Conservation (phyloP, 768 basidiomycete species). For the Russula virescens region DNA sequence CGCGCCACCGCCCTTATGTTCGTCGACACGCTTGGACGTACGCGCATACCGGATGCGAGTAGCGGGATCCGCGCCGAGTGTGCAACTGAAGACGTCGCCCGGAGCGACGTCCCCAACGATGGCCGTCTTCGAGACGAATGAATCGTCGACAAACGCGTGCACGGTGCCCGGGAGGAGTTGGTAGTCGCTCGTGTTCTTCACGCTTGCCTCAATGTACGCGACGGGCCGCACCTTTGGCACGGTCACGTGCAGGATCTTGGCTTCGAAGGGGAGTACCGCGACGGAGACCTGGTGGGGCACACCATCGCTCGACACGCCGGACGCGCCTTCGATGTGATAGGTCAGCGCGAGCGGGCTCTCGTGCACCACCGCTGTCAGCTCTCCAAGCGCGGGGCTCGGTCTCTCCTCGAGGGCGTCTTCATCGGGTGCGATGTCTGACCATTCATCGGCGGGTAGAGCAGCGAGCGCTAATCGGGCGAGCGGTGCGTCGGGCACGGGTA, state of each 20-base stretch:
- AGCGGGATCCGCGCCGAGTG: constrained; percentile 40
- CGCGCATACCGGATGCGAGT: constrained; percentile 38
- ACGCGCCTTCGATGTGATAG: constrained; percentile 45
- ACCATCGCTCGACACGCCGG: constrained; percentile 51
- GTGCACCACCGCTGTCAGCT: constrained; percentile 41
- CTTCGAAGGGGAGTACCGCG: constrained; percentile 43
- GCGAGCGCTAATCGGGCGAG: too few species aligned
- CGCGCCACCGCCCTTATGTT: constrained; percentile 24
- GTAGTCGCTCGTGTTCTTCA: constrained; percentile 56
- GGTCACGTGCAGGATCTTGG: constrained; percentile 41
- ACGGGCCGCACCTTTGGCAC: constrained; percentile 45
- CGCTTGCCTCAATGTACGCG: constrained; percentile 41
- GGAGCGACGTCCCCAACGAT: constrained; percentile 45
- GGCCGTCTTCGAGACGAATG: constrained; percentile 49
- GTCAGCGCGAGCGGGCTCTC: constrained; percentile 50
- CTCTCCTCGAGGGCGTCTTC: not conserved
- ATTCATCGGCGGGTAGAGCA: not conserved
- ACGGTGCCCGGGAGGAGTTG: constrained; percentile 49
- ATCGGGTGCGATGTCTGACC: not conserved
- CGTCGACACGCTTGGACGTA: constrained; percentile 33
- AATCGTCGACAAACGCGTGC: constrained; percentile 51
- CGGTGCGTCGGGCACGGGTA: too few species aligned
- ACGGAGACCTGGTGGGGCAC: constrained; percentile 50
- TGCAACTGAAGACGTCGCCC: constrained; percentile 49
- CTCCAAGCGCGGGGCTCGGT: constrained; percentile 22